Conservation (phyloP, 2,329 filamentous ascomycete species). For the Paracorniculantispora psalliotae region DNA sequence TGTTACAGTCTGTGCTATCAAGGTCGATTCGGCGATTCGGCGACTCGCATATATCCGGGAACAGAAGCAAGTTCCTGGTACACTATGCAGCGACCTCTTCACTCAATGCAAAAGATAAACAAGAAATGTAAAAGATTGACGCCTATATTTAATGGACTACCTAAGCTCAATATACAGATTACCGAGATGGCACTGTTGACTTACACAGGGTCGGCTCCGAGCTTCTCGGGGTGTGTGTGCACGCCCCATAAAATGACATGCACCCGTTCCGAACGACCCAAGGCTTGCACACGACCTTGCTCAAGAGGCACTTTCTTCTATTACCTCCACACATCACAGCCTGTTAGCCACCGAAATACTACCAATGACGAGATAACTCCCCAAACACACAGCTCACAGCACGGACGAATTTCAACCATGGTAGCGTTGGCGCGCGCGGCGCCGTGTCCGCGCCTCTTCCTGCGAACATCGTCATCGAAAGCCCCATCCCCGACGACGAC, state of each 20-base stretch:
- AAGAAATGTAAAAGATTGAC: background rate
- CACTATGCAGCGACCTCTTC: background rate
- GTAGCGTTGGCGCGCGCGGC: constrained; percentile 1
- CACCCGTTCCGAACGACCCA: too few relatives aligned
- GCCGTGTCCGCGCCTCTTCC: background rate
- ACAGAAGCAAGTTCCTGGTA: too few relatives aligned
- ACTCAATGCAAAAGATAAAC: background rate
- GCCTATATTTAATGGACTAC: too few relatives aligned
- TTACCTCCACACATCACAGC: background rate
- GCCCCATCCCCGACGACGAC: background rate
- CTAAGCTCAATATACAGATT: too few relatives aligned
- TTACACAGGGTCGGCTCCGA: constrained; percentile 9
- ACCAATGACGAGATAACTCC: background rate
- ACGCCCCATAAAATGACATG: constrained; percentile 13
- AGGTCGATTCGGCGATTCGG: constrained; percentile 1
- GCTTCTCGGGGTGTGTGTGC: background rate
- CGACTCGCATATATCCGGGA: background rate
- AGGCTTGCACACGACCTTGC: too few relatives aligned
- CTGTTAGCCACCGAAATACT: background rate
- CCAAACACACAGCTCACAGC: too few relatives aligned
- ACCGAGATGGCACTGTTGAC: too few relatives aligned
- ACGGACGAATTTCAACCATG: too few relatives aligned
- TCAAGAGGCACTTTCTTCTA: background rate
- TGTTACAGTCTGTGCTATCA: background rate
- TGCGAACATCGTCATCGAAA: background rate